Evolutionary conservation across 768 basidiomycete genomes (phyloP), one percentile per base, ranked within the genome.

Genomic region (Rhodosporidiobolus sp.): DNA sequence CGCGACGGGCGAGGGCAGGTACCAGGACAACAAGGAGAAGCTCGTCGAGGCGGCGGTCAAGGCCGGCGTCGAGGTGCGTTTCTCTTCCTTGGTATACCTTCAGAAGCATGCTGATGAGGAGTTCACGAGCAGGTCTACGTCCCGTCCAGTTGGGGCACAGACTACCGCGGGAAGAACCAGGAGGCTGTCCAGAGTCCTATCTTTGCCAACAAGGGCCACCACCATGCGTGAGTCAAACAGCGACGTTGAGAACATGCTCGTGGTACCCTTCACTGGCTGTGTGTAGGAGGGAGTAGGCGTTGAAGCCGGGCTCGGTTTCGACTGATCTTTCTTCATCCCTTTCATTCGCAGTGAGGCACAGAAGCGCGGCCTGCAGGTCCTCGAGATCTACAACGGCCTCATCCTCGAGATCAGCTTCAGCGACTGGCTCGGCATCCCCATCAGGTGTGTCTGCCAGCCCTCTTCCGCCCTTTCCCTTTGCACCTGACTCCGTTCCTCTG

Each of bases 371-470:
- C 11, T 69, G 22, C 16, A 49, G 3, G 67, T 69, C 30, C 48
- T 63, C 34, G 53, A 53, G 7, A 8, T 69, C 24, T 59, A 69
- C 67, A 56, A 56, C 50, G 58, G 50, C 26, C 53, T 69, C 17
- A 19, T 56, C n/a, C 45, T 62, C 26, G 61, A 69, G 46, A 69
- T 63, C 17, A 16, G 32, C 28, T 69, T 69, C 54, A 54, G 59
- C 26, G 66, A 59, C 38, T 67, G 66, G 66, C 59, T 67, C 14
- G 66, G 66, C 8, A 54, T 62, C 34, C 53, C 59, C 19, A 52
- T 38, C 12, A 26, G 12, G 10, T 49, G n/a, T 46, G 48, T 12
- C 20, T 17, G 32, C 14, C 54, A 7, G 10, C 6, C 11, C 54
- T 28, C 28, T 53, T 53, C 20, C 11, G 34, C 55, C 34, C n/a